Base-by-base conservation (phyloP, 345 rosid species). In the Balakata baccata region DNA sequence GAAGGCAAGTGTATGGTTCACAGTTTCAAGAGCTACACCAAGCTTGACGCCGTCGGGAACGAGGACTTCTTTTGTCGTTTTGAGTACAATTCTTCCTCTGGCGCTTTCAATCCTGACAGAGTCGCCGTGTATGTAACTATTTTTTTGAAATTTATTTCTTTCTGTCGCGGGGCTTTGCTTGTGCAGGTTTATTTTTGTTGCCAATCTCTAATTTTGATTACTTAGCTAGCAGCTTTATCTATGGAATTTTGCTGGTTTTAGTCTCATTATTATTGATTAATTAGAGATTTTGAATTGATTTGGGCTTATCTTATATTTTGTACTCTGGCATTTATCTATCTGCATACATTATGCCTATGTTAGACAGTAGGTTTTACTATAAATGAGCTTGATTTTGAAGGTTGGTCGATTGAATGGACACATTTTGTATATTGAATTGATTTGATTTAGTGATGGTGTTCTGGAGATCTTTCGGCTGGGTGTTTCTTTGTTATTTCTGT, bases 1-100 rank as follows among this genome's bases (percentile, higher is more conserved):
- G 97, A 95, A 69, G 94, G 83, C 29, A 95, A 89, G 94, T 95
- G 99, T 77, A 87, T 85, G 73, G 98, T 95, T 66, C 99, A 92
- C 78, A 85, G 85, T 50, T 95, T 91, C 85, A 85, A 87, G 84
- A 86, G 87, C 84, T 95, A 95, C 73, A 89, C 89, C n/a, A 95
- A 85, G 81, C 93, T 95, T 11, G 93, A 90, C 41, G 89, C 96
- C n/a, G 97, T 95, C 0, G 97, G 91, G 47, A 89, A 91, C 83
- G 98, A 95, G 45, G 98, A 92, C 75, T 95, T 88, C 93, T 95
- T 95, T 81, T 92, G 97, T 76, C 98, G 99, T 79, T 95, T 95
- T 68, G 98, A 92, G 88, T 95, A 95, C 34, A 95, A 91, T 73
- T 89, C 96, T 64, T 66, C 90, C 37, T 87, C 92, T 11, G 99